Evolutionary conservation across 1,284 basidiomycete genomes (phyloP).

Genomic region (Jaminaea rosea): DNA sequence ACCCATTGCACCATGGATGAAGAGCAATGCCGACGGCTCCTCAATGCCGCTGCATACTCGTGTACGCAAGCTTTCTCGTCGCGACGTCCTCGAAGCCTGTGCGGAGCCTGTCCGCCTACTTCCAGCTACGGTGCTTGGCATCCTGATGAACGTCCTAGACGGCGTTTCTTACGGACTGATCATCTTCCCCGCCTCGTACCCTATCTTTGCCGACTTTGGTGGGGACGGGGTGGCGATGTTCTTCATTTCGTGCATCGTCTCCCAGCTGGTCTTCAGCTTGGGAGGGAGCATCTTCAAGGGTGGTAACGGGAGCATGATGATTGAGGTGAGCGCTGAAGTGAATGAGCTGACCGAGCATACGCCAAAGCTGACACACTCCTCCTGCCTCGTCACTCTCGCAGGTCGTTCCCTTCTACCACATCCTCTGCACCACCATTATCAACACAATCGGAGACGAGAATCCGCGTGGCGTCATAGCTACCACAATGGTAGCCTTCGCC

Average conservation of each 20-base stretch:
- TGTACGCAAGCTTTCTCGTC: constrained; percentile 22
- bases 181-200: constrained; percentile 67
- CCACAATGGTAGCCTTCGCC: constrained; percentile 81
- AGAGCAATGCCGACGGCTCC: constrained; percentile 2
- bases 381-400: constrained; percentile 9
- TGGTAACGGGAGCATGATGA: constrained; percentile 94
- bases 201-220: constrained; percentile 71
- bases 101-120: constrained; percentile 35
- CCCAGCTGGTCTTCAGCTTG: constrained; percentile 72
- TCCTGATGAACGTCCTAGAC: constrained; percentile 82
- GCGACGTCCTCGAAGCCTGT: constrained; percentile 18
- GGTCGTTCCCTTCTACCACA: constrained; percentile 75
- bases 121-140: constrained; percentile 77
- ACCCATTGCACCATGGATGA: background rate
- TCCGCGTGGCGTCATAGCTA: constrained; percentile 67
- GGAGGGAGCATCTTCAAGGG: constrained; percentile 75
- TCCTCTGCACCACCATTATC: constrained; percentile 71
- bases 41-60: constrained; percentile 6
- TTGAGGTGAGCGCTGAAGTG: constrained; percentile 62
- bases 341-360: background rate
- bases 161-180: constrained; percentile 72
- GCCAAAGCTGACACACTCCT: background rate
- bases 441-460: constrained; percentile 64
- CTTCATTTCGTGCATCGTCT: constrained; percentile 55
- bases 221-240: constrained; percentile 79